These are phyloP conservation scores for Colletotrichum graminicola DNA, from an alignment of 2,329 filamentous ascomycete genomes.

Conservation along the genomic window DNA sequence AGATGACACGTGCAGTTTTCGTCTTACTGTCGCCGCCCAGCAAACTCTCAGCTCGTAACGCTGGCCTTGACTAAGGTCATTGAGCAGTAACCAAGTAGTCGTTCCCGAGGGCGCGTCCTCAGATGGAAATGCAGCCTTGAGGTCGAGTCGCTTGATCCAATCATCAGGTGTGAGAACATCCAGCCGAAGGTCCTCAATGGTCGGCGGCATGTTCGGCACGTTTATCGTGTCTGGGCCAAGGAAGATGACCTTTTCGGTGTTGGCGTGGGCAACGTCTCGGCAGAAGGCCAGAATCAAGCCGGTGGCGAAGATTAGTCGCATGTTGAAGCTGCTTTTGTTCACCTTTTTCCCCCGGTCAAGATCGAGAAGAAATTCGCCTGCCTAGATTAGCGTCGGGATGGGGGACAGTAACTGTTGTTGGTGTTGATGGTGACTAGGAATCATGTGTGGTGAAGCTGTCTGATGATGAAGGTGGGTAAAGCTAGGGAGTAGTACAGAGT, in stretches of 20 bases:
- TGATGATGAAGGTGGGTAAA: not conserved
- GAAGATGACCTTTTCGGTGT: slow-evolving; percentile 94
- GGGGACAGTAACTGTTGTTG: not conserved
- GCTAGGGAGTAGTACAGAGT: not conserved
- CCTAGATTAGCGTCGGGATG: slow-evolving; percentile 1
- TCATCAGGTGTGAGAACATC: slow-evolving; percentile 71
- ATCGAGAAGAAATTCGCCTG: slow-evolving; percentile 3
- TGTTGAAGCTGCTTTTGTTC: slow-evolving; percentile 1
- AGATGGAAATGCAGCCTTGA: slow-evolving; percentile 77
- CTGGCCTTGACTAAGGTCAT: slow-evolving; percentile 75
- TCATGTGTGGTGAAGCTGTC: slow-evolving; percentile 9
- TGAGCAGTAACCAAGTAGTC: slow-evolving; percentile 84
- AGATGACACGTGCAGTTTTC: slow-evolving; percentile 17
- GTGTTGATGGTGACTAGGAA: not conserved
- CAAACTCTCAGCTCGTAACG: slow-evolving; percentile 94
- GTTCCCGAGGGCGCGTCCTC: slow-evolving; percentile 64
- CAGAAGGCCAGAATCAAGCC: slow-evolving; percentile 19
- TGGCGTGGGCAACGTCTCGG: slow-evolving; percentile 62
- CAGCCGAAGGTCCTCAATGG: slow-evolving; percentile 72
- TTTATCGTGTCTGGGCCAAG: slow-evolving; percentile 72
- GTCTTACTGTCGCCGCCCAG: slow-evolving; percentile 89
- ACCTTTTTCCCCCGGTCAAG: not conserved
- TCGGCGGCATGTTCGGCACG: slow-evolving; percentile 67
- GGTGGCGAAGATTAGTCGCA: slow-evolving; percentile 7
- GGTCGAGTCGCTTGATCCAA: slow-evolving; percentile 69